Evolutionary conservation across 129 eudicot species (phyloP), one percentile per base, ranked within the genome.

Genomic region (Arctium minus): DNA sequence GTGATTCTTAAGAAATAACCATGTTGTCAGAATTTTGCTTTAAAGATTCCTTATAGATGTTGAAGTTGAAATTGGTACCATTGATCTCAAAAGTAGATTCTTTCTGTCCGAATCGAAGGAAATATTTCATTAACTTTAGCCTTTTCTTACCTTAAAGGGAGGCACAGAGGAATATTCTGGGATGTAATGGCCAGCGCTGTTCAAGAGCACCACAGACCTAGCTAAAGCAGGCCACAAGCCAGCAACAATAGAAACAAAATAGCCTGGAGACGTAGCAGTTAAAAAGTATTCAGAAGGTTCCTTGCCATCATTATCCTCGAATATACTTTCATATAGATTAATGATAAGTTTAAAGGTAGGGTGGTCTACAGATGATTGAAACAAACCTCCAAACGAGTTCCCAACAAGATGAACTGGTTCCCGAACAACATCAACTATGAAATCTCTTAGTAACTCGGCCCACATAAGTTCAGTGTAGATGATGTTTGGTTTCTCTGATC

Each of bases 381-480:
- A 76, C 89, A 78, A 91, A 95, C 98, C 98, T 79, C 98, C 98
- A 72, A 95, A 86, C 38, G 98, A 95, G 85, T 95, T 95, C 65
- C 98, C 98, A 72, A 93, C 97, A 80, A 95, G 97, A 89, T 95
- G 97, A 37, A 87, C 97, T 2, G 92, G 97, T 81, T 95, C 92
- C 73, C 93, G 85, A 70, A 95, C 89, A 76, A 92, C 98, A 83
- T 92, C 97, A 79, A 95, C 77, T 81, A 95, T 92, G 81, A 95
- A 95, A 78, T 87, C 92, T 74, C 94, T 88, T 30, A 95, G 72
- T 40, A 95, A 80, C 85, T 92, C 94, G 40, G 98, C 94, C 98
- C 98, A 95, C 93, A 92, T 68, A 30, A 92, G 92, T 89, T 95
- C 98, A 69, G 94, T 88, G 90, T 95, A 92, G 2, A 92, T 84